Evolutionary conservation across 441 rosid genomes (phyloP), one percentile per base, ranked within the genome.

Genomic region (Eutrema salsugineum): DNA sequence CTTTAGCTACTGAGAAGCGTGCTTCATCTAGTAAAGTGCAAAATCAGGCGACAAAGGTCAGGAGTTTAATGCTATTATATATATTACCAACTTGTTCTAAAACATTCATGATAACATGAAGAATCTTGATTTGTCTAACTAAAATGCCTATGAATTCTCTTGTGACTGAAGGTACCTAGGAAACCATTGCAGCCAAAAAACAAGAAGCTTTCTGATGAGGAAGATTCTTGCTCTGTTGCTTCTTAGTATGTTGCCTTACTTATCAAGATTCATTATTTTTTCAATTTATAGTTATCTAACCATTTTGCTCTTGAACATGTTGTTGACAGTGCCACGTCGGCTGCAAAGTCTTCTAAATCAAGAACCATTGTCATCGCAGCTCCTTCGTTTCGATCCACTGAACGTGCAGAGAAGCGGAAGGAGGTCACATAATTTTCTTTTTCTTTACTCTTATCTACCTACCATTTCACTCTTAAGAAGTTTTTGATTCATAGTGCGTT

Each of bases 171-270:
- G 74, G 61, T 84, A 47, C 61, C 87, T 24, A 85, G 96, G 83
- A 94, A 86, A 82, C 96, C 97, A 58, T 69, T 94, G 88, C 90
- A 87, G 76, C 94, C 97, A 39, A 84, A 83, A 38, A 90, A 88
- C 83, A 91, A 90, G 91, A 91, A 87, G 80, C 97, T 81, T 85
- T 81, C 96, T 4, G 94, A 89, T 82, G 97, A 94, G 71, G 97
- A 91, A 77, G 97, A 94, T 77, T 47, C 84, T 49, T 91, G 83
- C 77, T 90, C 92, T 46, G 80, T 90, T 68, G 85, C 89, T 70
- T 90, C 96, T 39, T 76, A 75, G 93, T 94, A 94, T 84, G 73
- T 17, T 43, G 35, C 16, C 28, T 54, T 62, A n/a, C 14, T 68
- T 27, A 2, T 53, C 8, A 43, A 36, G 9, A 81, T 85, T 14